phyloP scores from a whole-genome alignment of 768 basidiomycete genomes.

The Dendrothele bispora region DNA sequence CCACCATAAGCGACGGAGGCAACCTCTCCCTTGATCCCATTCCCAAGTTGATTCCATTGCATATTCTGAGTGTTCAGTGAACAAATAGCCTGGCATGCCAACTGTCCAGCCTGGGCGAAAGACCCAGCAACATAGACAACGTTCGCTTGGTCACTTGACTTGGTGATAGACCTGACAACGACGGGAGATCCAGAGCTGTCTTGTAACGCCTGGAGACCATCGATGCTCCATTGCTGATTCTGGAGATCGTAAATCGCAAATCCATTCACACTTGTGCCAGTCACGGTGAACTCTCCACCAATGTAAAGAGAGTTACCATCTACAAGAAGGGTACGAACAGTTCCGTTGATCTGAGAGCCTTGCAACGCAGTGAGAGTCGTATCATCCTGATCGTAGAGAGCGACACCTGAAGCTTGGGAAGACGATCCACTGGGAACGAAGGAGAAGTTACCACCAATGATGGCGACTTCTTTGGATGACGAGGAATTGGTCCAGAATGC shows the following conservation, averaged over 20 bases:
- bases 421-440: slow-evolving; percentile 42
- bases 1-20: slow-evolving; percentile 78
- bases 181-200: slow-evolving; percentile 51
- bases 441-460: slow-evolving; percentile 91
- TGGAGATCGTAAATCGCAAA: slow-evolving; percentile 81
- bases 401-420: slow-evolving; percentile 52
- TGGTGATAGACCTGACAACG: slow-evolving; percentile 70
- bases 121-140: slow-evolving; percentile 84
- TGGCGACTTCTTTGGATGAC: slow-evolving; percentile 59
- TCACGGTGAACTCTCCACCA: slow-evolving; percentile 79
- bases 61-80: slow-evolving; percentile 62
- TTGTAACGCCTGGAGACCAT: slow-evolving; percentile 61
- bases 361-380: slow-evolving; percentile 51
- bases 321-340: slow-evolving; percentile 76
- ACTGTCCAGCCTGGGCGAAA: slow-evolving; percentile 75
- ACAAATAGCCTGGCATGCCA: slow-evolving; percentile 79
- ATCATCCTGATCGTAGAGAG: slow-evolving; percentile 64
- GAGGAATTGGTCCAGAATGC: slow-evolving; percentile 87
- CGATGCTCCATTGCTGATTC: slow-evolving; percentile 59
- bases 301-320: slow-evolving; percentile 70
- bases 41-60: slow-evolving; percentile 81
- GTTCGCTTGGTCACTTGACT: slow-evolving; percentile 57
- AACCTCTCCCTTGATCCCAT: slow-evolving; percentile 81
- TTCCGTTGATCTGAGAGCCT: slow-evolving; percentile 69
- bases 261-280: slow-evolving; percentile 57